Base-by-base conservation (phyloP, 2,329 filamentous ascomycete genomes). In the Xylariaceae sp. region DNA sequence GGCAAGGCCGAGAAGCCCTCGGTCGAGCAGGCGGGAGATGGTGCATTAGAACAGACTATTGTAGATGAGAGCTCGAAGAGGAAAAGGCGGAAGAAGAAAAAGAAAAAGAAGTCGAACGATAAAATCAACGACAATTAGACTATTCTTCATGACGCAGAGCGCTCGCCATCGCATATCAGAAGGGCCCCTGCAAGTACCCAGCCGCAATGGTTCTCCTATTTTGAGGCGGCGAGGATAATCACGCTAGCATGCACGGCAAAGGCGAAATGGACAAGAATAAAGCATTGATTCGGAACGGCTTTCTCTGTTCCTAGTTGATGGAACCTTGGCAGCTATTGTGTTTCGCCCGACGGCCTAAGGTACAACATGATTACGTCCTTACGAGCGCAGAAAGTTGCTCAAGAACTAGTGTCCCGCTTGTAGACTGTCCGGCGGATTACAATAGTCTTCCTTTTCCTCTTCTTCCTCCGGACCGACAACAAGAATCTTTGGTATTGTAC, bases 51-150 rank as follows among this genome's bases (percentile, higher is more conserved):
- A 20, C 44, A 21, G 43, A 18, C 32, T 40, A 26, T 12, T 14
- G 20, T 26, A 10, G 47, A 56, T 45, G 52, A 44, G 19, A 46
- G 37, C n/a, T 32, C 42, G 7, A 67, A 68, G 47, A 70, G 23
- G 23, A 26, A 65, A 54, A 70, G 65, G 54, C 61, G 62, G 26
- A 71, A 68, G 59, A 71, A 60, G 58, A 71, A 67, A 56, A 66
- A 66, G 50, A 67, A 61, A 42, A 62, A 65, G 48, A 67, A 59
- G 52, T 54, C 61, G 42, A 54, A 56, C 44, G 49, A 20, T 14
- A 50, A 58, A 43, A 23, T 23, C 3, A 37, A 50, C 23, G 51
- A 40, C 18, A 50, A 51, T 41, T 57, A 20, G 52, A 21, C 5
- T 29, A 14, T 21, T 41, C 41, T 40, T 18, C 41, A 43, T 26